Conservation (phyloP, 2,329 filamentous ascomycete genomes). For the Venturia pyrina region DNA sequence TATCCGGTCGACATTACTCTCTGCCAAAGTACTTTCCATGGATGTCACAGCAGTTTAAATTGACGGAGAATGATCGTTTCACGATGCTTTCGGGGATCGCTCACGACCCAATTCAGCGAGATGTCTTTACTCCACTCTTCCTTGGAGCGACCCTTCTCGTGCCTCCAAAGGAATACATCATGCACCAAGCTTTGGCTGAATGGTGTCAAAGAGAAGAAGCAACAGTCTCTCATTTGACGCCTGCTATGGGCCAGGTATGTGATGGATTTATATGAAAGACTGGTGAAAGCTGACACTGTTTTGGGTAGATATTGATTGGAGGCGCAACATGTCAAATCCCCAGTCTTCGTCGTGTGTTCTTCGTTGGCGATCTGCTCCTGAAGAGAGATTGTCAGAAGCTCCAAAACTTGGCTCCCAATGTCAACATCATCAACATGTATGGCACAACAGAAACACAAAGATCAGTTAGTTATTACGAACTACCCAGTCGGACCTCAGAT, state of each 20-base stretch:
- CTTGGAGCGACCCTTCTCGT: constrained; percentile 71
- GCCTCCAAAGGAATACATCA: constrained; percentile 73
- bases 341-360: constrained; percentile 69
- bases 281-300: neutral
- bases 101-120: constrained; percentile 52
- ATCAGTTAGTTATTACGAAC: constrained; percentile 72
- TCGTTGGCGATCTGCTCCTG: constrained; percentile 83
- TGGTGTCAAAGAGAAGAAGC: constrained; percentile 72
- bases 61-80: constrained; percentile 64
- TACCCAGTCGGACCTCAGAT: constrained; percentile 56
- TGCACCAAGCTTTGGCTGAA: constrained; percentile 73
- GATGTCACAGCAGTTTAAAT: constrained; percentile 78
- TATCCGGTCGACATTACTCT: constrained; percentile 77
- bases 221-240: constrained; percentile 81
- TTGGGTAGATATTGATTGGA: constrained; percentile 79
- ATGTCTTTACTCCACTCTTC: constrained; percentile 88
- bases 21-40: constrained; percentile 81
- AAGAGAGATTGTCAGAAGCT: constrained; percentile 70
- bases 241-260: constrained; percentile 55
- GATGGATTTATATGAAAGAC: neutral
- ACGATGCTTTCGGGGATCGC: constrained; percentile 80
- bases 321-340: constrained; percentile 71
- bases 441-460: constrained; percentile 80
- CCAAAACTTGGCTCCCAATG: constrained; percentile 66
- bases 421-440: constrained; percentile 74